A percentile compares a stretch with the other conserved stretches of the same genome.
phyloP scores from a whole-genome alignment of 1,284 basidiomycete genomes.

The Sporisorium iseilematis-ciliati region DNA sequence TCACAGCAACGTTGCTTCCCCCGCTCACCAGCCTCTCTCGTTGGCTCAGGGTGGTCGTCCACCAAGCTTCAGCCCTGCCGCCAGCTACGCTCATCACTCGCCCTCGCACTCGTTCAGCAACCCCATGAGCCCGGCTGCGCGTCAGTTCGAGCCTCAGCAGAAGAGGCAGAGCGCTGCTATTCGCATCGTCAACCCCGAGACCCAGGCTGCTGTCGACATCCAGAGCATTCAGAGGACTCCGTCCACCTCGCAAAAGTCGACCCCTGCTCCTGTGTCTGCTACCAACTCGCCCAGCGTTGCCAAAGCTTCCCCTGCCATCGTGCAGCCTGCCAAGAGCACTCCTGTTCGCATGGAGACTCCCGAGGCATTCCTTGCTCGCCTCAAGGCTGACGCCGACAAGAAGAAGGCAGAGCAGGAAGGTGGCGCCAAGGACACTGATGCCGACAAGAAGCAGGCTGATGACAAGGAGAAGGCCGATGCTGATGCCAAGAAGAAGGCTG shows the following conservation, averaged over 20 bases:
- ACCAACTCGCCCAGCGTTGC: constrained; percentile 40
- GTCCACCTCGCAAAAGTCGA: constrained; percentile 24
- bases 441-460: constrained; percentile 38
- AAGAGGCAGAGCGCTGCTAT: constrained; percentile 67
- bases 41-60: constrained; percentile 47
- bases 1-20: constrained; percentile 53
- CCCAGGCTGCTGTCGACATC: constrained; percentile 65
- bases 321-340: constrained; percentile 52
- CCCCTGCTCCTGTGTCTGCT: constrained; percentile 32
- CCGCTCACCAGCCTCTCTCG: constrained; percentile 51
- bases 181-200: constrained; percentile 69
- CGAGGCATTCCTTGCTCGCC: constrained; percentile 60
- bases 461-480: constrained; percentile 43
- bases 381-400: constrained; percentile 58
- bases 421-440: constrained; percentile 38
- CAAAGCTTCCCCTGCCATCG: constrained; percentile 32
- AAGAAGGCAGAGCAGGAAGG: constrained; percentile 55
- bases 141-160: constrained; percentile 66
- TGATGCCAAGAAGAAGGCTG: constrained; percentile 49
- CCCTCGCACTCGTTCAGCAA: constrained; percentile 63
- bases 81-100: constrained; percentile 52
- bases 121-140: constrained; percentile 67
- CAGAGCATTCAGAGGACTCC: constrained; percentile 55
- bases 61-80: constrained; percentile 45
- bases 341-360: constrained; percentile 61